Evolutionary conservation across 805 yeast genomes (phyloP).

Genomic region (Metschnikowia kofuensis): DNA sequence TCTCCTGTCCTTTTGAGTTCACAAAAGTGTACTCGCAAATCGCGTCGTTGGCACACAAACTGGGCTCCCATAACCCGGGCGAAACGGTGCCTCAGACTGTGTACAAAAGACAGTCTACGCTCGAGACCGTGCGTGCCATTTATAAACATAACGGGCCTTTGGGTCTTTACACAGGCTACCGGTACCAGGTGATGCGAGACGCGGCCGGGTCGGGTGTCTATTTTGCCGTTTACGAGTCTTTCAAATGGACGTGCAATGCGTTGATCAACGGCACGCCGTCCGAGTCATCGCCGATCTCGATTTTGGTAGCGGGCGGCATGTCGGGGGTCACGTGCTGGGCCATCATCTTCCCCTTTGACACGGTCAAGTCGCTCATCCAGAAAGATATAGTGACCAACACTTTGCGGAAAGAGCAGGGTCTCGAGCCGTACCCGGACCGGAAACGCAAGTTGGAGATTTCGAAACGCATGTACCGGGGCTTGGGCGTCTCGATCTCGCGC

Average conservation of each 20-base stretch:
- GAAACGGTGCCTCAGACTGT: slow-evolving; percentile 6
- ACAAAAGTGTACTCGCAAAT: slow-evolving; percentile 80
- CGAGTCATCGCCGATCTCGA: slow-evolving; percentile 29
- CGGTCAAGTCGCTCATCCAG: slow-evolving; percentile 72
- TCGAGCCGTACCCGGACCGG: slow-evolving; percentile 37
- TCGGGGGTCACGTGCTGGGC: slow-evolving; percentile 78
- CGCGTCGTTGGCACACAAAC: slow-evolving; percentile 41
- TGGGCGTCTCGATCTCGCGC: slow-evolving; percentile 70
- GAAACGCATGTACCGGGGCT: slow-evolving; percentile 66
- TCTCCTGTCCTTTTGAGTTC: slow-evolving; percentile 84
- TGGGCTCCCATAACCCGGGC: not conserved
- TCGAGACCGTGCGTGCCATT: slow-evolving; percentile 48
- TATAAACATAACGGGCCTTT: slow-evolving; percentile 54
- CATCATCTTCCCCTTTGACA: slow-evolving; percentile 70
- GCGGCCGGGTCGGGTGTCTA: slow-evolving; percentile 68
- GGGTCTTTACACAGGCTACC: slow-evolving; percentile 73
- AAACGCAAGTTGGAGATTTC: slow-evolving; percentile 30
- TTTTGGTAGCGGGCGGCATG: slow-evolving; percentile 65
- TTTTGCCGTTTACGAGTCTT: slow-evolving; percentile 71
- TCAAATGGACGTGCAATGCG: slow-evolving; percentile 49
- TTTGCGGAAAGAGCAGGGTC: slow-evolving; percentile 49
- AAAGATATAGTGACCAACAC: slow-evolving; percentile 69
- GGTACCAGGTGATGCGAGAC: slow-evolving; percentile 67
- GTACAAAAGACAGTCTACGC: slow-evolving; percentile 27
- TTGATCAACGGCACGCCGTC: slow-evolving; percentile 17